A percentile compares a stretch with the other conserved stretches of the same genome.
These are phyloP conservation scores for Euphorbia corollata DNA, from an alignment of 441 rosid genomes.

Conservation along the genomic window DNA sequence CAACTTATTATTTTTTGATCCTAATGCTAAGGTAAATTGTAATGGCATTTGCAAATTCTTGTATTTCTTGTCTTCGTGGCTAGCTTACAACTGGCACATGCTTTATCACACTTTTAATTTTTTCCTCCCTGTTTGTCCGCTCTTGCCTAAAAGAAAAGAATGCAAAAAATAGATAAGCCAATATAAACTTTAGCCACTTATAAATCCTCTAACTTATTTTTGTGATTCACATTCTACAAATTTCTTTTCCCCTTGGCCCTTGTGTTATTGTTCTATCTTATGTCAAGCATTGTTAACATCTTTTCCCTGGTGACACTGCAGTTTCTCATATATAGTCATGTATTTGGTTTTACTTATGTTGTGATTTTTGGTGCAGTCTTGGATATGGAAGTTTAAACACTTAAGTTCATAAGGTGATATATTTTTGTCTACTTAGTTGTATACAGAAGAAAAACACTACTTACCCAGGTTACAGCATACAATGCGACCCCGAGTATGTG, in stretches of 20 bases:
- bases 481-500: background rate
- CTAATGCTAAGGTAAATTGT: constrained; percentile 68
- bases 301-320: background rate
- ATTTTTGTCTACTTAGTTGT: background rate
- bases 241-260: background rate
- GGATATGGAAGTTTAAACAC: constrained; percentile 1
- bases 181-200: background rate
- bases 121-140: constrained; percentile 1
- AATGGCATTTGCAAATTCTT: constrained; percentile 7
- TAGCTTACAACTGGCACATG: constrained; percentile 7
- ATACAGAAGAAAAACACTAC: background rate
- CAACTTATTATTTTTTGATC: constrained; percentile 67
- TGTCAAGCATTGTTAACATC: background rate
- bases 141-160: constrained; percentile 1
- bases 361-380: background rate
- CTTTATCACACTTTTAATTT: constrained; percentile 5
- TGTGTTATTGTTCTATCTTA: background rate
- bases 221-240: background rate
- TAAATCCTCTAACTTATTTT: background rate
- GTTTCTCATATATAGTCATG: background rate
- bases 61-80: constrained; percentile 4
- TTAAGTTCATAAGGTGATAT: background rate
- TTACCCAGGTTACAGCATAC: background rate
- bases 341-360: background rate
- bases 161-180: background rate